Base-by-base conservation (phyloP, 2,329 filamentous ascomycete genomes). In the Alternaria burnsii region DNA sequence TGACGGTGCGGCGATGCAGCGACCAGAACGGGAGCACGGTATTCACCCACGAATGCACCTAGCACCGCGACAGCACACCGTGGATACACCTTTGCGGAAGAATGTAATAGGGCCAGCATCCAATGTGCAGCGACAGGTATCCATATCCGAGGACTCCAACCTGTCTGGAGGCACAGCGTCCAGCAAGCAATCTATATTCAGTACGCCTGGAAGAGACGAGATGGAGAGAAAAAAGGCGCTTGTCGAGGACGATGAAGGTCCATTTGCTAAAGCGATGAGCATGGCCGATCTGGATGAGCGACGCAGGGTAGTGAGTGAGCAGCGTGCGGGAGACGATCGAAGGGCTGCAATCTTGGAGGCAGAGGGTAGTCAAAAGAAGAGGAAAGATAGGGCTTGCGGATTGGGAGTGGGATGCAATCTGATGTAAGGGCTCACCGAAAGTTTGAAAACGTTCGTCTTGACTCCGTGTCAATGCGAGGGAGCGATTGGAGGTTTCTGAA, bases 151-250 rank as follows among this genome's bases (percentile, higher is more conserved):
- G 8, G 24, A 42, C 10, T 61, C 59, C 3, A 50, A 18, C 18
- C 16, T 48, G 16, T 61, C 66, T 2, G 50, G 30, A 2, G 46
- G 51, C 12, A 66, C 65, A 4, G 53, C 58, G 11, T 32, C 34
- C 2, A 60, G 56, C 12, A 59, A 57, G 14, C 58, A 57, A 22
- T 62, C 54, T 11, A 59, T 72, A 14, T 74, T 75, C 54, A 64
- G 62, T 4, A 75, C 71, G n/a, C 71, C 69, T 0, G 73, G 73
- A 2, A 51, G 73, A n/a, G 73, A 75, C n/a, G 73, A 75, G 52
- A 38, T 74, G 41, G 73, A 75, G 56, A 57, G 73, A n/a, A 74
- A 74, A 52, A 72, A 69, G 42, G 56, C 61, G 18, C 26, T 70
- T 12, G 57, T 74, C 4, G 68, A 67, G 30, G 51, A 32, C 11